Base-by-base conservation (phyloP, 495 filamentous ascomycete species). In the Neurospora sp. region DNA sequence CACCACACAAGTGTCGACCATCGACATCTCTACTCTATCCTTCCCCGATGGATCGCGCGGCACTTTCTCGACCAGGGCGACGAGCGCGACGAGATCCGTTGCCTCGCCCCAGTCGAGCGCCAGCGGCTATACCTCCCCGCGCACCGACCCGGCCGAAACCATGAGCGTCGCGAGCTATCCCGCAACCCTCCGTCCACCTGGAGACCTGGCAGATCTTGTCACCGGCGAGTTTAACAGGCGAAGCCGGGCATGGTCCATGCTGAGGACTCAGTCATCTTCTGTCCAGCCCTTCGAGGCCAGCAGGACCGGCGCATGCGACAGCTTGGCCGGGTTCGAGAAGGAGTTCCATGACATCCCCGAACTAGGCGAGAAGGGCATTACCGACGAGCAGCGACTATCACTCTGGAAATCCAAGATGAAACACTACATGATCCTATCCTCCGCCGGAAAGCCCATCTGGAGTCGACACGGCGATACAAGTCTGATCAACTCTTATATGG, bases 391-490 rank as follows among this genome's bases (percentile, higher is more conserved):
- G 61, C 83, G 94, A 41, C 83, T 96, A 61, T 80, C 85, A 35
- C 84, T 89, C 72, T 97, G 92, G 93, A 93, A 93, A 79, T 87
- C 91, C 27, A 96, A 97, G 79, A 85, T 93, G 73, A 99, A 99
- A 79, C 96, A 99, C 80, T 99, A 96, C 78, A 85, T 99, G 75
- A 97, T 99, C 76, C 84, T 99, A 0, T 98, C 96, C 3, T 93
- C 93, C 12, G 96, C 96, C 40, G 96, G 96, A n/a, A 99, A 99
- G 79, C 96, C 96, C 5, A 95, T 99, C 44, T 99, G 94, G 81
- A 97, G 93, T 72, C 87, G 96, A 71, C 94, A 99, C 79, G 96
- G 96, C 35, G 93, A 97, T 74, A 87, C 96, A 73, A 89, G 90
- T 22, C 82, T 98, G 42, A 91, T 98, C 75, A 97, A 94, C 69